Evolutionary conservation across 768 basidiomycete genomes (phyloP).

Genomic region (Rhizopogon roseolus): DNA sequence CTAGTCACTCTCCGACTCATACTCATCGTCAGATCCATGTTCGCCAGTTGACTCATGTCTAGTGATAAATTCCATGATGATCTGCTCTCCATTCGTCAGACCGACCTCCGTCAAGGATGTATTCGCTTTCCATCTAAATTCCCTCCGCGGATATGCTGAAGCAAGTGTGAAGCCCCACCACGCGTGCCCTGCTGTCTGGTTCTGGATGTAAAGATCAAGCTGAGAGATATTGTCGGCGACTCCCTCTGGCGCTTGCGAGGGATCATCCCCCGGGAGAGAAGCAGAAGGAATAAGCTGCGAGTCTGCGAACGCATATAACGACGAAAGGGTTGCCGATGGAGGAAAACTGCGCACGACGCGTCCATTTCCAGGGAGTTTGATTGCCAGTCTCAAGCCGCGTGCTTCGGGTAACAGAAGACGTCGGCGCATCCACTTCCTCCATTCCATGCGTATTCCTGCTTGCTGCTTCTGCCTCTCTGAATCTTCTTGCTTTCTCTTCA

Average conservation of each 20-base stretch:
- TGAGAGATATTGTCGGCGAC: constrained; percentile 25
- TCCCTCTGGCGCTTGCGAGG: constrained; percentile 35
- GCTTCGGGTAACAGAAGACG: constrained; percentile 35
- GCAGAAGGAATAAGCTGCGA: constrained; percentile 45
- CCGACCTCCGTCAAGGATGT: constrained; percentile 38
- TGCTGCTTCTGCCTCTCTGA: constrained; percentile 29
- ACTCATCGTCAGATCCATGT: constrained; percentile 46
- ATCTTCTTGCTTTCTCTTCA: constrained; percentile 32
- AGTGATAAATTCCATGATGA: constrained; percentile 52
- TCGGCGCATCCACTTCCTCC: constrained; percentile 58
- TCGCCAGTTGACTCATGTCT: constrained; percentile 7
- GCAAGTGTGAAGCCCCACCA: constrained; percentile 77
- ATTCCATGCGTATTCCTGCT: constrained; percentile 40
- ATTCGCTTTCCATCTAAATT: constrained; percentile 46
- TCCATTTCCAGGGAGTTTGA: constrained; percentile 52
- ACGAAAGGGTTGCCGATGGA: constrained; percentile 44
- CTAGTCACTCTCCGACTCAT: constrained; percentile 47
- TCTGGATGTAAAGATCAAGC: constrained; percentile 33
- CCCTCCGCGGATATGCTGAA: constrained; percentile 65
- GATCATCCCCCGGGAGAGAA: constrained; percentile 35
- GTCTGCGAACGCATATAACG: constrained; percentile 74
- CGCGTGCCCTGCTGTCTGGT: constrained; percentile 22
- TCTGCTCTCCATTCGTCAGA: constrained; percentile 55
- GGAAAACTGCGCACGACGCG: constrained; percentile 57
- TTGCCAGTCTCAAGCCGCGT: constrained; percentile 38